Conservation (phyloP, 352 stramenopile species). For the Pythium guiyangense region DNA sequence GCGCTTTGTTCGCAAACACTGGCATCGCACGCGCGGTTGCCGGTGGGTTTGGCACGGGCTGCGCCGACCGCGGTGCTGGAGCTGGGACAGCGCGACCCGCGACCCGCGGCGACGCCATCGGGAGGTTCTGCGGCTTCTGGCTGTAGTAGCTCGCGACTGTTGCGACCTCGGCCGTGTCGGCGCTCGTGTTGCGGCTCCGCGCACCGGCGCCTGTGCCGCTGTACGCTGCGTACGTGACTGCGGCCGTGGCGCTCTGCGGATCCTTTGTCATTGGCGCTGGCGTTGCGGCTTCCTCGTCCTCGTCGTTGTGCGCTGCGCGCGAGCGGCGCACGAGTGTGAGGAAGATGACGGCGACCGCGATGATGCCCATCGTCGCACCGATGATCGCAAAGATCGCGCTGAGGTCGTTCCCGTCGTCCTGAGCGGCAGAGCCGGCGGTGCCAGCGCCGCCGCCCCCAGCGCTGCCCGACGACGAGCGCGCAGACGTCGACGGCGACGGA, state of each 20-base stretch:
- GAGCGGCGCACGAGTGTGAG: conserved; percentile 71
- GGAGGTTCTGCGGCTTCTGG: conserved; percentile 37
- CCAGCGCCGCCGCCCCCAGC: neutral
- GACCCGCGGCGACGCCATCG: conserved; percentile 35
- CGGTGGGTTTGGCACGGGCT: neutral
- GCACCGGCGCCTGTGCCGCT: conserved; percentile 1
- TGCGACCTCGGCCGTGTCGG: neutral
- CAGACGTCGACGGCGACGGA: conserved; percentile 3
- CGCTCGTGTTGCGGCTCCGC: conserved; percentile 14
- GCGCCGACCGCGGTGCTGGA: conserved; percentile 13
- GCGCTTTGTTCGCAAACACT: conserved; percentile 12
- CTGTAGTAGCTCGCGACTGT: conserved; percentile 51
- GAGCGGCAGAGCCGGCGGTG: conserved; percentile 2
- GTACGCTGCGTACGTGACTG: conserved; percentile 29
- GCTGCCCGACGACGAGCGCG: conserved; percentile 11
- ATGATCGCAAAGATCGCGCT: conserved; percentile 77
- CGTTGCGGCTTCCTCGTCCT: conserved; percentile 46
- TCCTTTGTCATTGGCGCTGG: conserved; percentile 31
- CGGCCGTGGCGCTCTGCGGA: conserved; percentile 25
- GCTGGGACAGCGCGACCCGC: conserved; percentile 41
- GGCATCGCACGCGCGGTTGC: conserved; percentile 8
- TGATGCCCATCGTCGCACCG: conserved; percentile 69
- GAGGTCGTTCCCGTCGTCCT: conserved; percentile 38
- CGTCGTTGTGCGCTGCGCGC: conserved; percentile 48
- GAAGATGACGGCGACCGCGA: conserved; percentile 75